Evolutionary conservation across 768 basidiomycete genomes (phyloP), one percentile per base, ranked within the genome.

Genomic region (Asterophora lycoperdoides): DNA sequence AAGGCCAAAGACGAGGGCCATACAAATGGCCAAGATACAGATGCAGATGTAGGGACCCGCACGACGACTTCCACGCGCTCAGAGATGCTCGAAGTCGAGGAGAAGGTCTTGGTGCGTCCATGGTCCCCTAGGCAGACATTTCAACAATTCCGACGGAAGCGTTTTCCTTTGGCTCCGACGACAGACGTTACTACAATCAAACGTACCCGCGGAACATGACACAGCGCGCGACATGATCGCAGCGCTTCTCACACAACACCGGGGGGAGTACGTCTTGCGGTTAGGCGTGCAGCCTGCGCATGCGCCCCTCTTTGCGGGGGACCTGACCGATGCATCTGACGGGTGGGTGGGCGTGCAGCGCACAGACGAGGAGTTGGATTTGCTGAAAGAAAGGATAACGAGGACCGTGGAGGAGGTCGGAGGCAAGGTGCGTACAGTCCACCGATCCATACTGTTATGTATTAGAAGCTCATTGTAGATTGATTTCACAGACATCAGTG

Each of bases 231-330:
- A 85, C 63, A 64, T 76, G 43, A 61, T 91, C 43, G 83, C 89
- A 17, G 72, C 74, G 5, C 67, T 89, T 30, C 68, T 91, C 47
- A 90, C 86, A 3, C 80, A 75, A 43, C 70, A 75, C 51, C 75
- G 76, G 49, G 89, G 89, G 13, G 89, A 93, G 64, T 84, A 84
- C 63, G 70, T 91, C 20, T 69, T 91, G 46, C 79, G 83, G 56
- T 75, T 92, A 63, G 90, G 90, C 47, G 62, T 73, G 44, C 83
- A 77, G 38, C 89, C 87, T 17, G 74, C 83, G 13, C 77, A 74
- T 28, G 60, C 72, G 19, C 67, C 65, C 49, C 61, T 93, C 38
- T 85, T 83, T 56, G 61, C 72, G 10, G 77, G 77, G 10, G 81
- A 84, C 41, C 55, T 77, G 2, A 68, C 66, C 5, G 73, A 76